phyloP scores from a whole-genome alignment of 2,329 filamentous ascomycete genomes.

The Orbilia brochopaga region DNA sequence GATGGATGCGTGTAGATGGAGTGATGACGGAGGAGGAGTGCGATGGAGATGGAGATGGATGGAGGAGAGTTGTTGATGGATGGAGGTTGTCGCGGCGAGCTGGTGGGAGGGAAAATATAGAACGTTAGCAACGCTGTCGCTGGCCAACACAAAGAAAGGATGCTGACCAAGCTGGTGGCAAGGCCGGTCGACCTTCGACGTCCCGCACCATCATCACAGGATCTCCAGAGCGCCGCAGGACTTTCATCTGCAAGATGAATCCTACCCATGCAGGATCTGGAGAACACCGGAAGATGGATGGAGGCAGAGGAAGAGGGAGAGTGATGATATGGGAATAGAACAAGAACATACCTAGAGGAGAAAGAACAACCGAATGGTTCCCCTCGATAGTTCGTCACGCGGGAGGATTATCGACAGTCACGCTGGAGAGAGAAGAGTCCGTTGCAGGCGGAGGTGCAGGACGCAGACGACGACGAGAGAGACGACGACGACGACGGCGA shows the following conservation, averaged over 20 bases:
- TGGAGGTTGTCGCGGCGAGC: neutral
- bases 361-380: conserved; percentile 52
- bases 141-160: neutral
- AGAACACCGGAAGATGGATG: neutral
- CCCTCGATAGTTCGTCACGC: conserved; percentile 47
- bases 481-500: neutral
- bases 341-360: conserved; percentile 43
- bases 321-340: neutral
- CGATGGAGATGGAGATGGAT: neutral
- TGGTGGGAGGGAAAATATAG: neutral
- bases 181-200: neutral
- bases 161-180: conserved; percentile 1
- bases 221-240: too few species aligned
- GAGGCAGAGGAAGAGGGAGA: neutral
- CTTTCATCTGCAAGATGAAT: too few species aligned
- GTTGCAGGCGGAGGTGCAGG: neutral
- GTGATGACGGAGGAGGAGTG: conserved; percentile 1
- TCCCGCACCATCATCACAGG: too few species aligned
- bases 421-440: conserved; percentile 4
- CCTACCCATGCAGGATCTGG: neutral
- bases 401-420: conserved; percentile 17
- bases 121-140: neutral
- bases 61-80: neutral
- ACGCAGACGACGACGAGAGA: neutral
- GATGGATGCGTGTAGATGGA: neutral